A percentile compares a stretch with the other conserved stretches of the same genome.
phyloP scores from a whole-genome alignment of 176 grass and related monocot genomes.

The Oryza meyeriana region DNA sequence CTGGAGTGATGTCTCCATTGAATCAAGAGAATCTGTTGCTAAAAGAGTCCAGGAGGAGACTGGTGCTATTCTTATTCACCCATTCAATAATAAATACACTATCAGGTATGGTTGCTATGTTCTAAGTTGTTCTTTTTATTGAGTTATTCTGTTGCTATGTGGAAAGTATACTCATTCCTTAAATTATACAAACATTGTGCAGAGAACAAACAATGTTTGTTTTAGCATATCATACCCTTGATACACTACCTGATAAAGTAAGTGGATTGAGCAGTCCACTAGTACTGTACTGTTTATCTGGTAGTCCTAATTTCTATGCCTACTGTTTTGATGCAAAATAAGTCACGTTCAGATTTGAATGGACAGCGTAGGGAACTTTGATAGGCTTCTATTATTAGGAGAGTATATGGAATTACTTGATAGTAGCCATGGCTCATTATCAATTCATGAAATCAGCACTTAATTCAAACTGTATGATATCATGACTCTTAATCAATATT shows the following conservation, averaged over 20 bases:
- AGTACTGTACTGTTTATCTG: neutral
- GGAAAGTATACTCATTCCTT: neutral
- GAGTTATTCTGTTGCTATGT: neutral
- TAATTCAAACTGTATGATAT: neutral
- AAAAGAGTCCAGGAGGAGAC: slow-evolving; percentile 75
- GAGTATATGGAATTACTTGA: neutral
- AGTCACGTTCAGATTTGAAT: neutral
- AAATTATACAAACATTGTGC: neutral
- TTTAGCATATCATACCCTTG: neutral
- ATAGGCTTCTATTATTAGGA: neutral
- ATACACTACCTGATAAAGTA: neutral
- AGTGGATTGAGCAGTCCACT: neutral
- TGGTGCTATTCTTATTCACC: slow-evolving; percentile 81
- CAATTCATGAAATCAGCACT: neutral
- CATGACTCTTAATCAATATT: neutral
- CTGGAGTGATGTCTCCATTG: slow-evolving; percentile 67
- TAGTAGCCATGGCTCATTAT: neutral
- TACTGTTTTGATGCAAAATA: neutral
- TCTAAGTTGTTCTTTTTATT: neutral
- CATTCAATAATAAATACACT: slow-evolving; percentile 82
- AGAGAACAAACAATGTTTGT: neutral
- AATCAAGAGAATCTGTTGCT: slow-evolving; percentile 77
- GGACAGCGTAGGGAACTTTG: neutral
- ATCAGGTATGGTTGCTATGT: slow-evolving; percentile 54
- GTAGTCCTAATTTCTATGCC: neutral